Base-by-base conservation (phyloP, 139 green algal genomes). In the Tetradesmus lagerheimii region DNA sequence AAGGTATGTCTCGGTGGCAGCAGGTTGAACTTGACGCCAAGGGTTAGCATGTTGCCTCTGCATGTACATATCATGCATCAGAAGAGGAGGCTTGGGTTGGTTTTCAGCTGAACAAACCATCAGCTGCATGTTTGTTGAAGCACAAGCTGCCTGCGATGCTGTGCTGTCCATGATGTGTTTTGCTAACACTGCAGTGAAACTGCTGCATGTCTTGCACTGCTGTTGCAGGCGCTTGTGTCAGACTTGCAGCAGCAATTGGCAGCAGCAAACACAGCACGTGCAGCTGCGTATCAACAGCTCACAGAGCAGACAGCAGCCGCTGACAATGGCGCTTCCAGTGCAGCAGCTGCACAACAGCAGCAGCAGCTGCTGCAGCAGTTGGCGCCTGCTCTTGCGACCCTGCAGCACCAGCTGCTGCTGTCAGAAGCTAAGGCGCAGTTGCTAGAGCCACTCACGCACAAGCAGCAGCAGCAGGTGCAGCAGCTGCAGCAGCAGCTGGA, bases 191-290 rank as follows among this genome's bases (percentile, higher is more conserved):
- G 43, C 43, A 50, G 4, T 8, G 43, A 8, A 14, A 8, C 43
- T 8, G 62, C 25, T 74, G 62, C 66, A 16, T 76, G 25, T 37
- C 66, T 76, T 35, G 23, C 66, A 37, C 15, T 35, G 1, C 29
- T 35, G 18, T 71, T 20, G 27, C 29, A 76, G 66, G 66, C 66
- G 9, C 66, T 34, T 35, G 27, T 35, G 66, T 76, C 74, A n/a
- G 57, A 79, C 23, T 37, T 88, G 23, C 62, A 88, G 83, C 83
- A 88, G 57, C 83, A 88, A 47, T 16, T 80, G 23, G 62, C 66
- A 77, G 66, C 66, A 77, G 66, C 66, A 77, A 27, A 34, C 38
- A 27, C 29, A 37, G 66, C 66, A 37, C 66, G n/a, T 77, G 66
- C 27, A 77, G 66, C 62, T 29, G 83, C 83, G 37, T 62, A 85